Evolutionary conservation across 441 rosid genomes (phyloP).

Genomic region (Syzygium malaccense): DNA sequence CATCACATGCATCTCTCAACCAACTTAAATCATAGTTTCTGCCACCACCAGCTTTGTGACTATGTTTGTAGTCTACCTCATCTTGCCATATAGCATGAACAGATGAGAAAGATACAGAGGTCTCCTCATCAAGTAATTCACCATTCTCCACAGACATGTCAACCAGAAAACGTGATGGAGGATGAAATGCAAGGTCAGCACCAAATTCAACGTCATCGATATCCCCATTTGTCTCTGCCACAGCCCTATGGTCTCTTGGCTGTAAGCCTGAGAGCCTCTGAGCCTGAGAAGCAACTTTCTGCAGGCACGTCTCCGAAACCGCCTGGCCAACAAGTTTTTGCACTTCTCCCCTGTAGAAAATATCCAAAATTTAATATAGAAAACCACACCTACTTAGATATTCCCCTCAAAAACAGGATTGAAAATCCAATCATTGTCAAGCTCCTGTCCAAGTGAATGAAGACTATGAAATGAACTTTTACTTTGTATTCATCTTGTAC

Average conservation of each 20-base stretch:
- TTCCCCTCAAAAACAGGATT: background rate
- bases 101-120: conserved; percentile 22
- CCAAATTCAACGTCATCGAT: conserved; percentile 63
- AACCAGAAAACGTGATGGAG: conserved; percentile 74
- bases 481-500: background rate
- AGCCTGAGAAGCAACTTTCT: conserved; percentile 50
- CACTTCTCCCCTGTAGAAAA: conserved; percentile 55
- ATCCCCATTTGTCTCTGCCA: conserved; percentile 22
- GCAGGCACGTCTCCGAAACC: conserved; percentile 36
- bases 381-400: background rate
- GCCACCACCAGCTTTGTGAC: conserved; percentile 22
- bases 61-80: conserved; percentile 17
- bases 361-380: background rate
- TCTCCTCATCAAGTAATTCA: conserved; percentile 38
- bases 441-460: background rate
- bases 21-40: conserved; percentile 64
- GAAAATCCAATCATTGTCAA: background rate
- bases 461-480: background rate
- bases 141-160: conserved; percentile 49
- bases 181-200: conserved; percentile 59
- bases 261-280: conserved; percentile 51
- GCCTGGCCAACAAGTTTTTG: conserved; percentile 66
- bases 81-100: conserved; percentile 42
- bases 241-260: conserved; percentile 27
- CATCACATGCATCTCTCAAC: conserved; percentile 79